These are phyloP conservation scores for Theobroma cacao DNA, from an alignment of 345 rosid species.

Conservation along the genomic window DNA sequence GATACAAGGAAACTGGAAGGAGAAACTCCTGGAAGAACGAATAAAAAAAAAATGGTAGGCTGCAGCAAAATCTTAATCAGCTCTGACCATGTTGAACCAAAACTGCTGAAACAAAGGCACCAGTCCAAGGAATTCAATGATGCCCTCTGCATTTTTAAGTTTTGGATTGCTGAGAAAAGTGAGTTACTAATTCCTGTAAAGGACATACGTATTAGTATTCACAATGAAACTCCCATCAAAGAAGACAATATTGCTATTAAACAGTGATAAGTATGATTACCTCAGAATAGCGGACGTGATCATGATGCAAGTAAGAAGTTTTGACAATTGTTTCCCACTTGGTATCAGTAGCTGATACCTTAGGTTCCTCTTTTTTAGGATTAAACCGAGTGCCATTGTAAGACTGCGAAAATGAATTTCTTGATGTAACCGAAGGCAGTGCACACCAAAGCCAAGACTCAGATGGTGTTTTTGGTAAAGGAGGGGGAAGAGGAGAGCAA, in stretches of 20 bases:
- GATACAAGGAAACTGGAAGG: slow-evolving; percentile 8
- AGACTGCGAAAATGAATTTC: slow-evolving; percentile 34
- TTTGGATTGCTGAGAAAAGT: slow-evolving; percentile 45
- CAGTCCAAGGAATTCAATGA: background rate
- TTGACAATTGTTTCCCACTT: slow-evolving; percentile 98
- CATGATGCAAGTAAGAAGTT: slow-evolving; percentile 70
- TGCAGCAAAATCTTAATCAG: slow-evolving; percentile 13
- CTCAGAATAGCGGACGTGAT: slow-evolving; percentile 83
- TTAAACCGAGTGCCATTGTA: slow-evolving; percentile 27
- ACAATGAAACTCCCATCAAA: background rate
- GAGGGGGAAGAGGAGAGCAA: slow-evolving; percentile 48
- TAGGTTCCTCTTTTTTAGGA: slow-evolving; percentile 39
- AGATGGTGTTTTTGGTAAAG: slow-evolving; percentile 73
- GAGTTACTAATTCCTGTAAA: slow-evolving; percentile 66
- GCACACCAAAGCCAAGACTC: slow-evolving; percentile 92
- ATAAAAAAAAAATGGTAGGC: background rate
- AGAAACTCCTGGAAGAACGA: slow-evolving; percentile 7
- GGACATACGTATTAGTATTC: background rate
- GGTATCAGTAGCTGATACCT: slow-evolving; percentile 32
- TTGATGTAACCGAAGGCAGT: slow-evolving; percentile 53
- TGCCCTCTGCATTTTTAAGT: slow-evolving; percentile 23
- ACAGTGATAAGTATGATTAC: slow-evolving; percentile 30
- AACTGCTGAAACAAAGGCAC: slow-evolving; percentile 15
- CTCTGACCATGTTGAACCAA: slow-evolving; percentile 11
- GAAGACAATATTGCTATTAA: background rate